Evolutionary conservation across 1,139 yeast genomes (phyloP), one percentile per base, ranked within the genome.

Genomic region (Saccharomyces uvarum): DNA sequence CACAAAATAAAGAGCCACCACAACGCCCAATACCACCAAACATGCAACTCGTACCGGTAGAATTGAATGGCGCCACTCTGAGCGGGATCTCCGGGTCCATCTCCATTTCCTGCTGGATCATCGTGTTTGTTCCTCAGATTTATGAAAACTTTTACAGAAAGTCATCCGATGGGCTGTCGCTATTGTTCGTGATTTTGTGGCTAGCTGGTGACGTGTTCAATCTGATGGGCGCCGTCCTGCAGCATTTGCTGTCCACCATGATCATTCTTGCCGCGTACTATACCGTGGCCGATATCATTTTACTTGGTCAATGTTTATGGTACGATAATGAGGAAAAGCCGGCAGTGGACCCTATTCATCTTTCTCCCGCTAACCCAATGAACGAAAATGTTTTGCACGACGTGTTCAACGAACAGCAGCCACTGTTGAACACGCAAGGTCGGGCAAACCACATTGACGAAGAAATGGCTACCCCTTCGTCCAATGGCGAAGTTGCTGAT

Each of bases 81-180:
- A 86, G 95, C 67, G 96, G 96, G 4, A 86, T 89, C 57, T 81
- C 93, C 24, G 97, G 97, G 24, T 86, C 96, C 26, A 88, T 93
- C 50, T 91, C 98, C 16, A 80, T 93, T 48, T 96, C 97, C 19
- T 93, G 98, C 70, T 93, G 99, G 99, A 86, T 93, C 59, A 90
- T 93, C 53, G 98, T 93, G 26, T 93, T 93, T 75, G 95, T 96
- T 46, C 99, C 99, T 14, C 99, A 93, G 69, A 86, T 93, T 49
- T 91, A 89, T 70, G 97, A 93, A 68, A 91, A 91, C 68, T 90
- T 88, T 68, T 78, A 79, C 58, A 76, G 97, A 66, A 84, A 87
- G 68, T 83, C 90, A 38, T 82, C 95, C 2, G 97, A 90, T 57
- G 97, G 98, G 0, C 77, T 91, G 33, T 88, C 96, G 5, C 72